Conservation (phyloP, 495 filamentous ascomycete genomes). For the Neurospora sp. region DNA sequence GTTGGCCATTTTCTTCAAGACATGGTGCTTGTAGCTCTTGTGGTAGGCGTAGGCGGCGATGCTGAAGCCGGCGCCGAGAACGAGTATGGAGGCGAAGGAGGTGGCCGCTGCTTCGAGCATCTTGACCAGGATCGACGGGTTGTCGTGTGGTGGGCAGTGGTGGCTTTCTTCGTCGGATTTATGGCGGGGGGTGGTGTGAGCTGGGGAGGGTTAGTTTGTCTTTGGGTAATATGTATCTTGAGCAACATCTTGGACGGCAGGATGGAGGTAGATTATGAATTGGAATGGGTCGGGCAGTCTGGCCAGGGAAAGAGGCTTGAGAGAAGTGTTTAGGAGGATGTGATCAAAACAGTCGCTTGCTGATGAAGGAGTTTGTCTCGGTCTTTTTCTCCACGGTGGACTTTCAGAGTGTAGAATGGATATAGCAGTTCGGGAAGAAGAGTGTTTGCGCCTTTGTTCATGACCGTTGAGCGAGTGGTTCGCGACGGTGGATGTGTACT, state of each 20-base stretch:
- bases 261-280: background rate
- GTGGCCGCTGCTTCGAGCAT: constrained; percentile 81
- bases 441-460: background rate
- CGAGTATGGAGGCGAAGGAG: constrained; percentile 72
- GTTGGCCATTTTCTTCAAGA: constrained; percentile 81
- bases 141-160: constrained; percentile 16
- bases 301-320: background rate
- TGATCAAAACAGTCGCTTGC: background rate
- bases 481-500: background rate
- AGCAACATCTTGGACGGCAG: background rate
- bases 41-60: constrained; percentile 79
- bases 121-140: constrained; percentile 44
- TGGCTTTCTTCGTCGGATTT: background rate
- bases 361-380: background rate
- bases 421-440: background rate
- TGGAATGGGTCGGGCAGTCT: background rate
- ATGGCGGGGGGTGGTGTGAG: background rate
- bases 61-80: constrained; percentile 62
- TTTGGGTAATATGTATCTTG: background rate
- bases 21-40: constrained; percentile 78
- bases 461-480: background rate
- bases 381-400: background rate
- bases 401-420: background rate
- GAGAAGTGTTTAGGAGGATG: background rate
- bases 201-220: background rate